A percentile compares a stretch with the other conserved stretches of the same genome.
Evolutionary conservation across 2,329 filamentous ascomycete genomes (phyloP).

Genomic region (Penicillium sp.): DNA sequence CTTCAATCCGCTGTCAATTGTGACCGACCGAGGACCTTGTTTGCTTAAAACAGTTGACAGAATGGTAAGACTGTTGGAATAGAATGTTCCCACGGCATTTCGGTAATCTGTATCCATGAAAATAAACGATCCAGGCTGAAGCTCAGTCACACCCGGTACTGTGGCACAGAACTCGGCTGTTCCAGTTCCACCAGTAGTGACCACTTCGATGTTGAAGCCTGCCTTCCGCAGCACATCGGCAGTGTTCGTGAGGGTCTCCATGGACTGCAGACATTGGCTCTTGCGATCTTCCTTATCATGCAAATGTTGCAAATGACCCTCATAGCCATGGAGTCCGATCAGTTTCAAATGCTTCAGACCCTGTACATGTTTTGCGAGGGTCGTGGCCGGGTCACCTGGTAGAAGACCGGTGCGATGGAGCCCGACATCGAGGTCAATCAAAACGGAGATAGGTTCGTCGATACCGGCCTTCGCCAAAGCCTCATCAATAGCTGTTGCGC

Average conservation of each 20-base stretch:
- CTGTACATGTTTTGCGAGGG: slow-evolving; percentile 44
- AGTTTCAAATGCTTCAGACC: slow-evolving; percentile 43
- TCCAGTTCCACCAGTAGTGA: slow-evolving; percentile 55
- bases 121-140: slow-evolving; percentile 57
- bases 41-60: slow-evolving; percentile 52
- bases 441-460: slow-evolving; percentile 40
- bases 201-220: slow-evolving; percentile 50
- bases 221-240: slow-evolving; percentile 44
- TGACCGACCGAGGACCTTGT: slow-evolving; percentile 47
- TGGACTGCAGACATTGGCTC: slow-evolving; percentile 47
- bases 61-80: slow-evolving; percentile 52
- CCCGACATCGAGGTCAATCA: slow-evolving; percentile 54
- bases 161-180: slow-evolving; percentile 55
- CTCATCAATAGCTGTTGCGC: slow-evolving; percentile 48
- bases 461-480: slow-evolving; percentile 42
- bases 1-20: slow-evolving; percentile 54
- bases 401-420: slow-evolving; percentile 52
- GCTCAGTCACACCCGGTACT: slow-evolving; percentile 53
- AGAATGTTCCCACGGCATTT: slow-evolving; percentile 52
- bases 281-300: slow-evolving; percentile 47
- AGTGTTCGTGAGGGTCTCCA: slow-evolving; percentile 47
- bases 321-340: slow-evolving; percentile 55
- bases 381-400: slow-evolving; percentile 42
- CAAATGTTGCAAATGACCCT: slow-evolving; percentile 56
- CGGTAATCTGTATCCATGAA: slow-evolving; percentile 61